A percentile compares a stretch with the other conserved stretches of the same genome.
These are phyloP conservation scores for Pseudotulostoma volvatum DNA, from an alignment of 495 filamentous ascomycete genomes.

Conservation along the genomic window DNA sequence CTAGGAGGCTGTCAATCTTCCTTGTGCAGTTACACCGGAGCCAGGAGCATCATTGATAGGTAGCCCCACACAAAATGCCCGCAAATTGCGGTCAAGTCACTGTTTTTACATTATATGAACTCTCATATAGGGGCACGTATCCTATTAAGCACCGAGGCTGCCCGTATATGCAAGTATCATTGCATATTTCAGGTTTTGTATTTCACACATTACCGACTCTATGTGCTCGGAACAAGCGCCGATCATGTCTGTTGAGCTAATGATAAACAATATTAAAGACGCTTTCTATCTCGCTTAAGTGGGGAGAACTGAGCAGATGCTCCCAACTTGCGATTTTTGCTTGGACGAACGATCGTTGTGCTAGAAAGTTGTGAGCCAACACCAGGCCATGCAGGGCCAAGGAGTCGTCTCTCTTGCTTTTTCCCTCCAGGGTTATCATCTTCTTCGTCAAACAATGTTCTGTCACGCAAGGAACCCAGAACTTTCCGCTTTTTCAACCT, in stretches of 20 bases:
- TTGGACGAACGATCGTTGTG: neutral
- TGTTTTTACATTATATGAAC: neutral
- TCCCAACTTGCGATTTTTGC: neutral
- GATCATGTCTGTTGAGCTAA: no score
- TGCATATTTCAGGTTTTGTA: neutral
- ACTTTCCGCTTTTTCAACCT: constrained; percentile 65
- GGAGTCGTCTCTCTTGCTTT: constrained; percentile 15
- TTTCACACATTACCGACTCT: no score
- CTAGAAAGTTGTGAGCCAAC: constrained; percentile 1
- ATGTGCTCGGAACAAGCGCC: no score
- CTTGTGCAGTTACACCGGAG: no score
- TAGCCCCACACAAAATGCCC: no score
- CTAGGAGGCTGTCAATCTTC: no score
- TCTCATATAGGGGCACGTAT: no score
- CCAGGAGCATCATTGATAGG: no score
- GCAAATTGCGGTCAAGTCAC: neutral
- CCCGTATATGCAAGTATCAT: neutral
- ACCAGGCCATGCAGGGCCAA: constrained; percentile 13
- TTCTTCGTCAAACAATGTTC: constrained; percentile 63
- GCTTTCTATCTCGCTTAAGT: constrained; percentile 61
- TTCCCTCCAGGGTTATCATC: constrained; percentile 34
- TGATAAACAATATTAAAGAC: constrained; percentile 6
- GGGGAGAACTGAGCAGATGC: constrained; percentile 49
- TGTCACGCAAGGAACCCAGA: constrained; percentile 41
- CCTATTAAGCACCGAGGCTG: no score